Evolutionary conservation across 2,329 filamentous ascomycete genomes (phyloP), one percentile per base, ranked within the genome.

Genomic region (Alternaria sp.): DNA sequence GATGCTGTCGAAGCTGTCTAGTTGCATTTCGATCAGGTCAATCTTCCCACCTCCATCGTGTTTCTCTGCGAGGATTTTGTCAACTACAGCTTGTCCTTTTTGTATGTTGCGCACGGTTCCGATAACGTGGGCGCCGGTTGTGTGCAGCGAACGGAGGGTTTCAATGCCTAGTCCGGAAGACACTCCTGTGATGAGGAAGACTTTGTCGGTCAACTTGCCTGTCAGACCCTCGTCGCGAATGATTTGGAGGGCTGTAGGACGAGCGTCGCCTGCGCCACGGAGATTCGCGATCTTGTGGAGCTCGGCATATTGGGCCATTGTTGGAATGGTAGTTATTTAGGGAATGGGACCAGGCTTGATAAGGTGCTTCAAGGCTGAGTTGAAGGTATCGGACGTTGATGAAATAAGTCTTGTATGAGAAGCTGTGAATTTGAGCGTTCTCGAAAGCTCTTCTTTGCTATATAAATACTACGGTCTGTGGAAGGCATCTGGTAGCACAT

Each of bases 1-100:
- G 13, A 70, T 62, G 47, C 65, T 67, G 23, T 43, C 50, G 11
- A 74, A 51, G 28, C 13, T 51, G 21, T 57, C 57, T 12, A 71
- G 52, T n/a, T 72, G 62, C 54, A 74, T 65, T 26, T 73, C 62
- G 11, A 74, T 13, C 3, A 45, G 19, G 10, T 8, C 11, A 4
- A 45, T 45, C 17, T 45, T 45, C 19, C 43, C 43, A 1, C 17
- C 43, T 45, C 6, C 43, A 5, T 8, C 6, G 4, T 45, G 43
- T 21, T 45, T 21, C 11, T 45, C 19, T 8, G 17, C 3, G 11
- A 45, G 10, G 19, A 45, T 45, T 3, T 21, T 12, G 43, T 45
- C 43, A 17, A 45, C 43, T 0, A 19, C 43, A 5, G 11, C 17
- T 45, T 45, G 43, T 17, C 43, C 43, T 45, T 45, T 45, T 12